phyloP scores from a whole-genome alignment of 2,329 filamentous ascomycete species.

The Alternaria gaisen region DNA sequence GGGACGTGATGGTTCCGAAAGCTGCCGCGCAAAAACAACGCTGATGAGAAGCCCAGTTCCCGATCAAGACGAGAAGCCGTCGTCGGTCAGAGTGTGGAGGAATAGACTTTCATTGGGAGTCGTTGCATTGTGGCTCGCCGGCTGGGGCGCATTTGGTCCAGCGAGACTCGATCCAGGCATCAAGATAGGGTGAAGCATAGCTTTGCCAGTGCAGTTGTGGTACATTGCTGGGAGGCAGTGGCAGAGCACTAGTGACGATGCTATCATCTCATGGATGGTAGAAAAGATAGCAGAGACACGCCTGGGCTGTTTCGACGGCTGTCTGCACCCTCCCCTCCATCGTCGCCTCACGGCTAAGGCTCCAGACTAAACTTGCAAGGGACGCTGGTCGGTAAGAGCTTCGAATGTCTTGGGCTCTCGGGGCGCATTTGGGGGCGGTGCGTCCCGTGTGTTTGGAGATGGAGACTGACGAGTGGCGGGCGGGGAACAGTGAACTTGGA shows the following conservation, averaged over 20 bases:
- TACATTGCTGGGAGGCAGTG: constrained; percentile 14
- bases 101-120: constrained; percentile 31
- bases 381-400: constrained; percentile 14
- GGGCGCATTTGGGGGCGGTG: constrained; percentile 41
- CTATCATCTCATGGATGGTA: constrained; percentile 1
- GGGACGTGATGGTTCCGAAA: constrained; percentile 26
- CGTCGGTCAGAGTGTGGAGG: constrained; percentile 26
- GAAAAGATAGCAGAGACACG: constrained; percentile 21
- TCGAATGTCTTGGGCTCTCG: constrained; percentile 12
- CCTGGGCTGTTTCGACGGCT: constrained; percentile 32
- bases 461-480: constrained; percentile 30
- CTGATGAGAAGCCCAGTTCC: constrained; percentile 30
- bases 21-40: constrained; percentile 28
- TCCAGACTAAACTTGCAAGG: constrained; percentile 10
- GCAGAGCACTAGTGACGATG: constrained; percentile 10
- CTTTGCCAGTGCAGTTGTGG: constrained; percentile 10
- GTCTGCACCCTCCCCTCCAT: constrained; percentile 13
- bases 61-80: constrained; percentile 27
- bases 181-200: constrained; percentile 38
- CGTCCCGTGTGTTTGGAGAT: constrained; percentile 30
- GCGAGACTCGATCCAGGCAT: constrained; percentile 27
- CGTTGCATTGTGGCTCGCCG: constrained; percentile 25
- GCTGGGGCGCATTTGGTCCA: constrained; percentile 34
- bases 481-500: constrained; percentile 30
- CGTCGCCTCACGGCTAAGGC: constrained; percentile 15